Percentiles rank a stretch among this genome's conserved stretches.
Conservation (phyloP, 805 yeast genomes). For the Saccharomycopsis olivae region DNA sequence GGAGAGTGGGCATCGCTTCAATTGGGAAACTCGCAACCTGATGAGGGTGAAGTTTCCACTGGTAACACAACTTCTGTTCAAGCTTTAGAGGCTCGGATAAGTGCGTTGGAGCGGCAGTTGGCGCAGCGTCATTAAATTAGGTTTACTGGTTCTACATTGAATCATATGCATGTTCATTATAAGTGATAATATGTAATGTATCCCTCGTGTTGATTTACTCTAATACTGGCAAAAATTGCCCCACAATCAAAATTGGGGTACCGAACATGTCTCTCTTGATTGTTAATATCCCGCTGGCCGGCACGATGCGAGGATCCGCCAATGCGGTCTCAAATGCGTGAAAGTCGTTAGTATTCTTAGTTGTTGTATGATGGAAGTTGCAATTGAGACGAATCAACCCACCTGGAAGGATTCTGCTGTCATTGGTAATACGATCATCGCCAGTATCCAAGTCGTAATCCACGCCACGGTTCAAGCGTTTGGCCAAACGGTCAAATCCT, state of each 20-base stretch:
- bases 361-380: conserved; percentile 10
- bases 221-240: conserved; percentile 66
- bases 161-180: too few species aligned
- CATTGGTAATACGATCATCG: conserved; percentile 22
- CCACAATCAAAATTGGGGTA: conserved; percentile 74
- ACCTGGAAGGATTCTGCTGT: conserved; percentile 10
- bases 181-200: too few species aligned
- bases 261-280: conserved; percentile 76
- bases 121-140: too few species aligned
- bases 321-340: conserved; percentile 8
- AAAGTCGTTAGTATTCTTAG: conserved; percentile 1
- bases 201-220: too few species aligned
- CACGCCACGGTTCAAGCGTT: conserved; percentile 4
- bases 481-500: conserved; percentile 8
- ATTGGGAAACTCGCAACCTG: too few species aligned
- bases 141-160: too few species aligned
- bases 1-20: too few species aligned
- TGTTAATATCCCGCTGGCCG: conserved; percentile 77
- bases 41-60: too few species aligned
- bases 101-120: too few species aligned
- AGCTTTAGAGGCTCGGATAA: too few species aligned
- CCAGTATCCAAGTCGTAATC: conserved; percentile 9
- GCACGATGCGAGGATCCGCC: conserved; percentile 29
- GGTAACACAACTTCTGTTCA: too few species aligned
- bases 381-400: conserved; percentile 17